A percentile compares a stretch with the other conserved stretches of the same genome.
phyloP scores from a whole-genome alignment of 768 basidiomycete genomes.

The Mycena chlorophos region DNA sequence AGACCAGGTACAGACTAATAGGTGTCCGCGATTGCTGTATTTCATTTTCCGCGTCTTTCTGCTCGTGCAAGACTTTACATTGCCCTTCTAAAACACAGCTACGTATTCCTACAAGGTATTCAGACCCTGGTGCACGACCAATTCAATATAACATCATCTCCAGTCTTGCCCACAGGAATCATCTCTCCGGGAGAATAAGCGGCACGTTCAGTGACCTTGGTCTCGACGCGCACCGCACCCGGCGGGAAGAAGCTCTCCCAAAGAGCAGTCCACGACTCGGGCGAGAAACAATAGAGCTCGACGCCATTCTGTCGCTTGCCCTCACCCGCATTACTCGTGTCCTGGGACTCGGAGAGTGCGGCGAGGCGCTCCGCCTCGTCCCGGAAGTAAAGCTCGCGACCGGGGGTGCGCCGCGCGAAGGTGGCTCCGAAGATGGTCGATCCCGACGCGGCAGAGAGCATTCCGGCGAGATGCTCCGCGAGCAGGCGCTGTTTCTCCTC shows the following conservation, averaged over 20 bases:
- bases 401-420: background rate
- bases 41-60: no score
- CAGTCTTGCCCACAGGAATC: background rate
- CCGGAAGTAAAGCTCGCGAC: background rate
- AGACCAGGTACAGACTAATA: no score
- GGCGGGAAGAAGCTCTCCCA: background rate
- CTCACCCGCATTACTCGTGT: background rate
- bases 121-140: background rate
- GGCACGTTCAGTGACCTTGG: background rate
- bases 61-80: no score
- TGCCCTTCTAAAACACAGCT: no score
- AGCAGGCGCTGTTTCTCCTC: background rate
- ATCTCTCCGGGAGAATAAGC: background rate
- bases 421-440: background rate
- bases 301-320: background rate
- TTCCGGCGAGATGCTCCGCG: background rate
- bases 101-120: background rate
- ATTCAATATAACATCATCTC: slow-evolving; percentile 4
- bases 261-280: background rate
- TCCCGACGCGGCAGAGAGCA: background rate
- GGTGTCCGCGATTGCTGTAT: no score
- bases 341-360: no score
- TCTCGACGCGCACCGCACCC: background rate
- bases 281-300: background rate
- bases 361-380: background rate